Evolutionary conservation across 192 early-diverging fungal species (phyloP), one percentile per base, ranked within the genome.

Genomic region (Mortierella antarctica): DNA sequence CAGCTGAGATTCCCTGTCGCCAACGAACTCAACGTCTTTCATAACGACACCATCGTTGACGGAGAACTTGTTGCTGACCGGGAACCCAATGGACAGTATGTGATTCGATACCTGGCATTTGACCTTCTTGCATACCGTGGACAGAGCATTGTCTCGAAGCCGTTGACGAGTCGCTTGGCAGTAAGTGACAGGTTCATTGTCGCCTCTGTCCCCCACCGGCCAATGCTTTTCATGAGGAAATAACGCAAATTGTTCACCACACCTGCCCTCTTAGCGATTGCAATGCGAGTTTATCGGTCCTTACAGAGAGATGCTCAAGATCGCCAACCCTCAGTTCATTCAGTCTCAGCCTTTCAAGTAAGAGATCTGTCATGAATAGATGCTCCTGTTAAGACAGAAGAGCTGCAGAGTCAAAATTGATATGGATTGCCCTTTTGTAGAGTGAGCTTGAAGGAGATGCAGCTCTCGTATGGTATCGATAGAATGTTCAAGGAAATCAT

Each of bases 1-100:
- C 68, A 91, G 21, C 70, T 92, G 21, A 40, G 85, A 14, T 93
- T 96, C 55, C 93, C 93, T n/a, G 58, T 79, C 42, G 87, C 90
- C n/a, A 51, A 60, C 31, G 83, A 83, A 59, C 65, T 62, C 13
- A 46, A 17, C 14, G 75, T 63, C 46, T 91, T 78, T 52, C 94
- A 95, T 52, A 62, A 85, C 52, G 81, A 88, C 51, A 97, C 96
- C 8, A 83, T 99, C 13, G 85, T 99, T 48, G 96, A 99, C 71
- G 96, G 95, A 2, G 97, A 99, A 82, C 84, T 99, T 53, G 94
- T 99, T 11, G 76, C 92, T 5, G 96, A 97, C 71, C 64, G 61
- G 2, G 88, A 94, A 54, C 60, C 68, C 0, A 88, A 93, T 74
- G 91, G 93, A 21, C 59, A 67, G 9, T 56, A 63, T 1, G 67